Evolutionary conservation across 2,329 filamentous ascomycete genomes (phyloP).

Genomic region (Colletotrichum australisinense): DNA sequence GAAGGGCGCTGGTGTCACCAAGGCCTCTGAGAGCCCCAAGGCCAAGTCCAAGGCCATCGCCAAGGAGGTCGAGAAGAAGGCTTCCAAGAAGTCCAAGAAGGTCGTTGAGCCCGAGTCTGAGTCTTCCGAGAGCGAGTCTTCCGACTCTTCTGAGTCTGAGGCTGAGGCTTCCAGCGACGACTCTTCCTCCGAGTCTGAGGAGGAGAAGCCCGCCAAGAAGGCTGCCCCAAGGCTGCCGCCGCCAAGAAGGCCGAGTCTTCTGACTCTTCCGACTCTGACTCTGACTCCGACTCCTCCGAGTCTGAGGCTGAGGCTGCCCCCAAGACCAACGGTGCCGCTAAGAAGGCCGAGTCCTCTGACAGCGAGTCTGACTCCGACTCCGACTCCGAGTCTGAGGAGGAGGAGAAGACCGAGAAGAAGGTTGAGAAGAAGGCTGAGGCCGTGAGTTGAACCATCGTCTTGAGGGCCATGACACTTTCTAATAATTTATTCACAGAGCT

Average conservation of each 20-base stretch:
- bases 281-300: slow-evolving; percentile 52
- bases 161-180: slow-evolving; percentile 37
- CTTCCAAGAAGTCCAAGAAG: slow-evolving; percentile 57
- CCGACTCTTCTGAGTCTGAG: slow-evolving; percentile 44
- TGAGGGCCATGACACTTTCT: background rate
- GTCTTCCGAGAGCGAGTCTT: slow-evolving; percentile 34
- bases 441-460: slow-evolving; percentile 15
- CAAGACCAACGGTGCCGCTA: slow-evolving; percentile 43
- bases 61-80: slow-evolving; percentile 65
- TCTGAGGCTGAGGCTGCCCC: slow-evolving; percentile 50
- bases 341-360: slow-evolving; percentile 46
- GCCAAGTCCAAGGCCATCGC: slow-evolving; percentile 75
- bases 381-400: slow-evolving; percentile 42
- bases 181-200: slow-evolving; percentile 40
- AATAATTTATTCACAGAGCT: slow-evolving; percentile 22
- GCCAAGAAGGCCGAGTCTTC: slow-evolving; percentile 37
- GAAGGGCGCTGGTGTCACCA: slow-evolving; percentile 76
- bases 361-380: slow-evolving; percentile 38
- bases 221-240: slow-evolving; percentile 32
- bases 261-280: slow-evolving; percentile 43
- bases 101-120: slow-evolving; percentile 46
- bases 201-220: slow-evolving; percentile 37
- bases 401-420: slow-evolving; percentile 41
- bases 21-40: slow-evolving; percentile 73
- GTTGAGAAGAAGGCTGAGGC: slow-evolving; percentile 37